Base-by-base conservation (phyloP, 768 basidiomycete species). In the Neoboletus brunneissimus region DNA sequence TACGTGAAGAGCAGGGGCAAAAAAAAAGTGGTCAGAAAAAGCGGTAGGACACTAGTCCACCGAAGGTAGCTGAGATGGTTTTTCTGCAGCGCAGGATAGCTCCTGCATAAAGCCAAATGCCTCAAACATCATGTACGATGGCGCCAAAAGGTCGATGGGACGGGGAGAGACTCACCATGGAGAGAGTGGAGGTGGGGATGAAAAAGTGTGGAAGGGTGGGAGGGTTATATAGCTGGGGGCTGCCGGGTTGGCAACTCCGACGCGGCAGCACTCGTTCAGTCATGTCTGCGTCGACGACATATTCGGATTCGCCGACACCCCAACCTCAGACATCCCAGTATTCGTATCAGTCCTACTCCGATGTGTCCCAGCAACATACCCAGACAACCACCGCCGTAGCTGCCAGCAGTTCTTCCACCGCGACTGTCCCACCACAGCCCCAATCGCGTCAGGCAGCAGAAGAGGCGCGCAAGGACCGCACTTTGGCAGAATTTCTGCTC, bases 11-110 rank as follows among this genome's bases (percentile, higher is more conserved):
- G 31, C 2, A 2, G 18, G 23, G 38, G 22, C 1, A 31, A 45
- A 41, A 43, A 52, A 6, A 64, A n/a, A n/a, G n/a, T 37, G 38
- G 53, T 81, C 79, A 81, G 78, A 74, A 55, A 70, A 71, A 81
- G 72, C 81, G 80, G 79, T 72, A 70, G 56, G 55, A 49, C 55
- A 51, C 70, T 74, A 56, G 74, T 72, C 71, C 76, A 79, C 83
- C 82, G 86, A 88, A 91, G 89, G 89, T 90, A 90, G 88, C 88
- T 90, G 89, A 91, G 89, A 82, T 88, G 79, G 70, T 63, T 84
- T 67, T 86, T 91, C 88, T 88, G 85, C 89, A 90, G 72, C 77
- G 86, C 85, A 82, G 81, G 82, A 73, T 65, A 25, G 22, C 59
- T 58, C 79, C 81, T 76, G 83, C 87, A 63, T 90, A 89, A 89